A percentile compares a stretch with the other conserved stretches of the same genome.
phyloP scores from a whole-genome alignment of 2,329 filamentous ascomycete species.

The Ophiostoma ips region DNA sequence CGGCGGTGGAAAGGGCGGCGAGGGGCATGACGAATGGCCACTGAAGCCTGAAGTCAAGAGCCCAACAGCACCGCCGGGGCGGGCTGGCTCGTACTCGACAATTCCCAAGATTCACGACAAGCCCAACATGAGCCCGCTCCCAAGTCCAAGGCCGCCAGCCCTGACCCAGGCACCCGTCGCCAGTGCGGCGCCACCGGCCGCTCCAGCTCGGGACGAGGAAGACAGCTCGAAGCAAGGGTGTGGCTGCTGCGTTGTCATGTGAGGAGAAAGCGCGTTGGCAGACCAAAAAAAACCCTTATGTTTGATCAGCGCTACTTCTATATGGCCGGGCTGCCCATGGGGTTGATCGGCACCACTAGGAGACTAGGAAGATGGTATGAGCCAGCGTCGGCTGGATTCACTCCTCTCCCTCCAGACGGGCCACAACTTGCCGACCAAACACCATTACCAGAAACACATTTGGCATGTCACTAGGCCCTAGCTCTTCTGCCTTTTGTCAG shows the following conservation, averaged over 20 bases:
- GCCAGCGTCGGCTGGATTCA: too few species aligned
- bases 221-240: constrained; percentile 39
- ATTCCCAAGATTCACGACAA: constrained; percentile 45
- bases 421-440: too few species aligned
- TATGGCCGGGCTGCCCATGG: too few species aligned
- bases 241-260: constrained; percentile 66
- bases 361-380: too few species aligned
- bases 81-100: constrained; percentile 43
- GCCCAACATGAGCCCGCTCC: constrained; percentile 25
- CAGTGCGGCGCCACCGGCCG: constrained; percentile 34
- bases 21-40: constrained; percentile 37
- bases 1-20: constrained; percentile 12
- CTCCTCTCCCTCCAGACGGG: too few species aligned
- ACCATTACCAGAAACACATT: too few species aligned
- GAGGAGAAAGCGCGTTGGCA: constrained; percentile 18
- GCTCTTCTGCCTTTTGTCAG: too few species aligned
- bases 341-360: too few species aligned
- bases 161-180: constrained; percentile 27
- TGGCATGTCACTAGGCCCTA: too few species aligned
- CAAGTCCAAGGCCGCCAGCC: constrained; percentile 34
- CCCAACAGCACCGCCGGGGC: constrained; percentile 29
- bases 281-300: too few species aligned
- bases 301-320: too few species aligned
- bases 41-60: constrained; percentile 37
- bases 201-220: constrained; percentile 35